Evolutionary conservation across 2,329 filamentous ascomycete species (phyloP).

Genomic region (Phoma sp.): DNA sequence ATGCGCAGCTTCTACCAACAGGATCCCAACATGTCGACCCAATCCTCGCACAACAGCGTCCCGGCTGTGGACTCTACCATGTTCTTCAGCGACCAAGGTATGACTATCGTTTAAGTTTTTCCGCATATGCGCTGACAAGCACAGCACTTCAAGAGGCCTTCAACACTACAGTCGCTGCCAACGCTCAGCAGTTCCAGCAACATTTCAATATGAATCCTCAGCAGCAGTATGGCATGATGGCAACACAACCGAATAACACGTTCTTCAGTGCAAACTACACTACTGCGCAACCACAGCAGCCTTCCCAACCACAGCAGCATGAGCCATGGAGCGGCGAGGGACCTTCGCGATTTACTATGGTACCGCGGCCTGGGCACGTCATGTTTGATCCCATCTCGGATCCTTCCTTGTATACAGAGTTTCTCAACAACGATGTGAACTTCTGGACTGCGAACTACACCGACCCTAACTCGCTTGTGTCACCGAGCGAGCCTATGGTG

Average conservation of each 20-base stretch:
- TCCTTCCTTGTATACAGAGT: constrained; percentile 28
- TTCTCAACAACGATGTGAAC: constrained; percentile 28
- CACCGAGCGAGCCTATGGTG: constrained; percentile 37
- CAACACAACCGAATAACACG: constrained; percentile 27
- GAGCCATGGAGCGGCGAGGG: constrained; percentile 45
- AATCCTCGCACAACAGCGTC: constrained; percentile 31
- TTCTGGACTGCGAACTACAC: constrained; percentile 38
- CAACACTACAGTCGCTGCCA: constrained; percentile 28
- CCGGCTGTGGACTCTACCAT: constrained; percentile 32
- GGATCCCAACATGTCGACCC: constrained; percentile 35
- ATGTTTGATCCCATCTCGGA: constrained; percentile 45
- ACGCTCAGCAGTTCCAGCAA: constrained; percentile 30
- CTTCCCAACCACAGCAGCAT: constrained; percentile 31
- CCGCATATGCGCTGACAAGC: constrained; percentile 20
- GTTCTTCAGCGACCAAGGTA: constrained; percentile 36
- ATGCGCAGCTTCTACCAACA: constrained; percentile 40
- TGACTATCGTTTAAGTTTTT: constrained; percentile 12
- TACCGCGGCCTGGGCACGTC: constrained; percentile 36
- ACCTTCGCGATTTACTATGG: constrained; percentile 35
- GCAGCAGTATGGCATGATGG: constrained; percentile 26
- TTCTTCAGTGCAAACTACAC: constrained; percentile 34
- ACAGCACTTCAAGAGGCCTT: constrained; percentile 37
- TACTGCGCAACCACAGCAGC: neutral
- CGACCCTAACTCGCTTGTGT: constrained; percentile 35
- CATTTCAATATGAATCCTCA: constrained; percentile 28